phyloP scores from a whole-genome alignment of 805 yeast genomes.

The Starmerella scarabaei region DNA sequence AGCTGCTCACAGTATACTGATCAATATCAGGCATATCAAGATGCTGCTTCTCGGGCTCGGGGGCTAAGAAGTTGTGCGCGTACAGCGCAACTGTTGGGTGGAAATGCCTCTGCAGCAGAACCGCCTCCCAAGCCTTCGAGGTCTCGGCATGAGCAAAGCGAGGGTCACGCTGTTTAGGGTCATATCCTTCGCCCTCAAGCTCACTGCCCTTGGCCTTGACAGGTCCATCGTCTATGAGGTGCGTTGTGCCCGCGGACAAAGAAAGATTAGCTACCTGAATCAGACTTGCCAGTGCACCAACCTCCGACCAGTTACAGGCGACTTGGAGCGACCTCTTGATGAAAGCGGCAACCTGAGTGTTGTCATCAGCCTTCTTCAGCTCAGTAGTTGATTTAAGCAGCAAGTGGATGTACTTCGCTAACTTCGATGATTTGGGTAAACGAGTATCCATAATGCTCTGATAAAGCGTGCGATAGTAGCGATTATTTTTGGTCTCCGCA shows the following conservation, averaged over 20 bases:
- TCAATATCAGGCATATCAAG: conserved; percentile 78
- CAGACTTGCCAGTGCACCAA: conserved; percentile 45
- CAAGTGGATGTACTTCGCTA: conserved; percentile 79
- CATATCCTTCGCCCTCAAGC: conserved; percentile 36
- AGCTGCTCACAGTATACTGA: conserved; percentile 72
- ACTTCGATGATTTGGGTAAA: conserved; percentile 75
- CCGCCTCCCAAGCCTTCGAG: conserved; percentile 77
- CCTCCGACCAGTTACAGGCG: conserved; percentile 70
- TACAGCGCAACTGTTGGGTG: conserved; percentile 86
- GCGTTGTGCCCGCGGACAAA: conserved; percentile 24
- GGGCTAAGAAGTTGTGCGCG: conserved; percentile 48
- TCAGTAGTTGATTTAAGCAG: conserved; percentile 65
- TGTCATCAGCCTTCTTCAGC: conserved; percentile 38
- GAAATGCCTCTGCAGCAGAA: conserved; percentile 61
- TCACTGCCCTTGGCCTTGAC: conserved; percentile 32
- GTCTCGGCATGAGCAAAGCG: conserved; percentile 70
- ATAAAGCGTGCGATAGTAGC: conserved; percentile 78
- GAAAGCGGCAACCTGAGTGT: conserved; percentile 66
- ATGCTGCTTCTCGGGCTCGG: conserved; percentile 25
- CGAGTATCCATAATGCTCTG: conserved; percentile 81
- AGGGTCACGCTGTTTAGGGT: conserved; percentile 88
- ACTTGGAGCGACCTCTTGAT: conserved; percentile 81
- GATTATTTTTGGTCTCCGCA: conserved; percentile 25
- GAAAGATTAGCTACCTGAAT: conserved; percentile 27
- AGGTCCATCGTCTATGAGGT: conserved; percentile 56